Base-by-base conservation (phyloP, 106 monocot species). In the Dioscorea dumetorum region DNA sequence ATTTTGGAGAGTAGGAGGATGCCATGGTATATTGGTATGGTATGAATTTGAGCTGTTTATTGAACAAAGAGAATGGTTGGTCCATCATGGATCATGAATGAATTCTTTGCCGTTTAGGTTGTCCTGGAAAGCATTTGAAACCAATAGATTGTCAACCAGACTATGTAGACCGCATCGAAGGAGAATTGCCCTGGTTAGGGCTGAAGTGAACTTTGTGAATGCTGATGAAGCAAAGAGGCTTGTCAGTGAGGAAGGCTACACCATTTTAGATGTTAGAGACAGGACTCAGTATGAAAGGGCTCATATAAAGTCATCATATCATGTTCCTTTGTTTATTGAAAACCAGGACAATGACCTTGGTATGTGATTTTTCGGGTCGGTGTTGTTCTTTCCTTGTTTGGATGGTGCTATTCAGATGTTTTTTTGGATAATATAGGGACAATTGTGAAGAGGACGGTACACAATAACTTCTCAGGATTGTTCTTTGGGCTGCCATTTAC, bases 401-500 rank as follows among this genome's bases (percentile, higher is more conserved):
- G 20, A 10, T 72, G 9, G 15, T 23, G n/a, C 20, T 50, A 4
- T 5, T 60, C 4, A 19, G 24, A 50, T 13, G n/a, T 13, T 63
- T 41, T 61, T 68, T 14, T 23, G 48, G 67, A 22, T 68, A 3
- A 22, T 13, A 52, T 58, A 95, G 91, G 91, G 3, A 92, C 97
- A 14, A 71, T 92, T 18, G 22, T 99, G 18, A 92, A 87, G 77
- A 75, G 92, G 68, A 82, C 89, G 0, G 76, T 90, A 32, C 97
- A 99, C 76, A 99, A 92, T 79, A 93, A 93, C 66, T 99, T 92
- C 72, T 75, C 89, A 0, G 92, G 97, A 17, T 73, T 93, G 72
- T 82, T 99, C 62, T 99, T 87, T 61, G 97, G 97, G 51, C 21
- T 92, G 14, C 79, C 87, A 8, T 92, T 99, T 73, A 99, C 97